Conservation (phyloP, 345 rosid genomes). For the Acer campestre region DNA sequence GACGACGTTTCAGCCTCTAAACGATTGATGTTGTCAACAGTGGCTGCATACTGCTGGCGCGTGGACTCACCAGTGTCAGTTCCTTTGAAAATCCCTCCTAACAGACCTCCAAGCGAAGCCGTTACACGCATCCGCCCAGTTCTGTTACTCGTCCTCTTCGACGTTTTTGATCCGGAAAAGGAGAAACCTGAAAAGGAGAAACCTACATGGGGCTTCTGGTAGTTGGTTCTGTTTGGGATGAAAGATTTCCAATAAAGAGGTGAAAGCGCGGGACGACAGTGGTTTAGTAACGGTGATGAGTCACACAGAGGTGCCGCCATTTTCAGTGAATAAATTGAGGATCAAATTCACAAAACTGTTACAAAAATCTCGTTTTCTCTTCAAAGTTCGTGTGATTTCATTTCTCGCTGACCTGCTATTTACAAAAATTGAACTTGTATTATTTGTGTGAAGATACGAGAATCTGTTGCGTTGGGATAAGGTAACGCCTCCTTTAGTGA, state of each 20-base stretch:
- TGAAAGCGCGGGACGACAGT: constrained; percentile 35
- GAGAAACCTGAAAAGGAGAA: constrained; percentile 49
- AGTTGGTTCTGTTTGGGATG: constrained; percentile 24
- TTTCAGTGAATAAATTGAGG: not conserved
- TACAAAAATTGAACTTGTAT: not conserved
- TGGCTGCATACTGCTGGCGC: constrained; percentile 66
- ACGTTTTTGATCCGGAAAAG: constrained; percentile 29
- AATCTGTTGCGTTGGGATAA: constrained; percentile 9
- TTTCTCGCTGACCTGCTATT: not conserved
- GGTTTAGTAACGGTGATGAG: constrained; percentile 34
- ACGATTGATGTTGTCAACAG: constrained; percentile 53
- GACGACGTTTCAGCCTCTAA: constrained; percentile 63
- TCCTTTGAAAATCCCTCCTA: constrained; percentile 85
- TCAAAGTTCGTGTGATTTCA: not conserved
- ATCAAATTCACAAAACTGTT: not conserved
- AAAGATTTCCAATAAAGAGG: constrained; percentile 39
- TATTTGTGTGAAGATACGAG: not conserved
- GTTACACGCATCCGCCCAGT: constrained; percentile 34
- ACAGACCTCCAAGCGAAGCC: constrained; percentile 82
- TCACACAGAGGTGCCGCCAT: constrained; percentile 57
- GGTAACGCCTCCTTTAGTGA: not conserved
- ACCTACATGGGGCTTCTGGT: constrained; percentile 32
- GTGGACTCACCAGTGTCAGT: constrained; percentile 88
- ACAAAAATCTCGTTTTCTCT: not conserved
- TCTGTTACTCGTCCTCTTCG: constrained; percentile 23